These are phyloP conservation scores for Suillus hirtellus DNA, from an alignment of 768 basidiomycete genomes.

Conservation along the genomic window DNA sequence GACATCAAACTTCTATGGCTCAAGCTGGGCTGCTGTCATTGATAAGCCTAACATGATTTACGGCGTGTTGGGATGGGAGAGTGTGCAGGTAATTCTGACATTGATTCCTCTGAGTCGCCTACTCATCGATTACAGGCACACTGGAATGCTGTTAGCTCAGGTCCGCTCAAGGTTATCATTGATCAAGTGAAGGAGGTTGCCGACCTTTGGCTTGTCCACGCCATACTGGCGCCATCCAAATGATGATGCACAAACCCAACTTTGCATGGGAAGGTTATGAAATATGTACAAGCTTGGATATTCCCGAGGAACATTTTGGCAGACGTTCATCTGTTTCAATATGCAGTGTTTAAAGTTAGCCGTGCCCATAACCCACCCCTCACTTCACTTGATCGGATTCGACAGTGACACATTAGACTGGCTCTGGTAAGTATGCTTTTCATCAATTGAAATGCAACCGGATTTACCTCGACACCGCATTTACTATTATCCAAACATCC, in stretches of 20 bases:
- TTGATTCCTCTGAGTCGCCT: background rate
- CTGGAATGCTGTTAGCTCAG: conserved; percentile 32
- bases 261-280: background rate
- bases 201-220: conserved; percentile 34
- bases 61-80: conserved; percentile 41
- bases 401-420: background rate
- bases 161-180: conserved; percentile 30
- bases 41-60: conserved; percentile 22
- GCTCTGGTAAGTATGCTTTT: conserved; percentile 1
- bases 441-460: background rate
- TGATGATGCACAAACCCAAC: background rate
- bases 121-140: conserved; percentile 30
- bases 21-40: conserved; percentile 30
- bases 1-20: conserved; percentile 27
- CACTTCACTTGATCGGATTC: background rate
- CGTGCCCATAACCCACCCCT: conserved; percentile 1
- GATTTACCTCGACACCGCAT: background rate
- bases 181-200: conserved; percentile 28
- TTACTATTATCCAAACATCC: background rate
- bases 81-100: conserved; percentile 28
- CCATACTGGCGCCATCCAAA: conserved; percentile 19
- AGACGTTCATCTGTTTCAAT: background rate
- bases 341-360: background rate
- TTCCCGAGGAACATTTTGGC: background rate
- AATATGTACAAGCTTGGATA: background rate